phyloP scores from a whole-genome alignment of 306 rosid genomes.

The Cicer yamashitae region DNA sequence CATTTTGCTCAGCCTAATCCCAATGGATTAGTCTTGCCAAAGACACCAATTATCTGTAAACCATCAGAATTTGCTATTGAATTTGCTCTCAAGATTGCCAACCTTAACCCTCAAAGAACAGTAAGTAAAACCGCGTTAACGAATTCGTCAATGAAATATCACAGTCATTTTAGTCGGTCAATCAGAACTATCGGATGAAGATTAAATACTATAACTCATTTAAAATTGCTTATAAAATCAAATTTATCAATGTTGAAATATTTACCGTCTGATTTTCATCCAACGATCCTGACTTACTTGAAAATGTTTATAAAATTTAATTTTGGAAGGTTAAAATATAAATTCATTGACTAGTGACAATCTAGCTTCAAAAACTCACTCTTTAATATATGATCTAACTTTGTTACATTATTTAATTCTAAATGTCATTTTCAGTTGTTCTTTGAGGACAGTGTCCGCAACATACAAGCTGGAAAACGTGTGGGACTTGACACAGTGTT shows the following conservation, averaged over 20 bases:
- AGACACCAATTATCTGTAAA: conserved; percentile 89
- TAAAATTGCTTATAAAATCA: background rate
- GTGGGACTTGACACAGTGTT: conserved; percentile 90
- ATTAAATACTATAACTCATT: background rate
- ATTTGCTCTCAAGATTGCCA: conserved; percentile 83
- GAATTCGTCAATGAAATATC: background rate
- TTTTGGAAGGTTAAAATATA: no score
- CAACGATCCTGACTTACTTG: background rate
- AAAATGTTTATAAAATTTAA: no score
- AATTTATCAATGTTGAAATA: background rate
- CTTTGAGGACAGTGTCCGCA: conserved; percentile 94
- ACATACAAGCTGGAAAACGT: conserved; percentile 88
- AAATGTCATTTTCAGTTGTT: conserved; percentile 65
- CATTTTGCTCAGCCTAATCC: conserved; percentile 71
- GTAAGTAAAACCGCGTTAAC: conserved; percentile 53
- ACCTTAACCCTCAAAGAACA: conserved; percentile 82
- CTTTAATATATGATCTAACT: background rate
- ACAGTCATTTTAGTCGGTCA: background rate
- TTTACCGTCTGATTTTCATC: background rate
- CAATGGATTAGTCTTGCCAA: conserved; percentile 56
- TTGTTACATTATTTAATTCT: background rate
- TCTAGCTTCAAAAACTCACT: background rate
- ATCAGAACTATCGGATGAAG: background rate
- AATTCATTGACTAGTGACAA: background rate
- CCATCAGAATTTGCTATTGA: conserved; percentile 79